Base-by-base conservation (phyloP, 345 rosid species). In the Arabis hirsuta region DNA sequence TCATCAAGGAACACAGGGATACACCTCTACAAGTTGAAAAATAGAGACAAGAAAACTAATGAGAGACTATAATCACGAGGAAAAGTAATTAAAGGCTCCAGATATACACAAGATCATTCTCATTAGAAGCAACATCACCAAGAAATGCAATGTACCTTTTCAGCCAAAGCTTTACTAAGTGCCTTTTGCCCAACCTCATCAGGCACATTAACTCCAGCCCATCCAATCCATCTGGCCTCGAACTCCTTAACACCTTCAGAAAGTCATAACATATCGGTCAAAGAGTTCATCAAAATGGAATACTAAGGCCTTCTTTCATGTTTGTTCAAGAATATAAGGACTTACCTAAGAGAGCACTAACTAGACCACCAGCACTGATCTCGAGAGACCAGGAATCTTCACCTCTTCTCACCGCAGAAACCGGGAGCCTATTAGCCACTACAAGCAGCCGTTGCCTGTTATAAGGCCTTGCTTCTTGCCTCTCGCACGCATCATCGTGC, bases 131-230 rank as follows among this genome's bases (percentile, higher is more conserved):
- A 39, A 62, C 68, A 46, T 51, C 59, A 24, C 9, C 1, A 62
- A 53, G 9, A 46, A 41, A 53, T 34, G 55, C 52, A 62, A 11
- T 19, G n/a, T 77, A 90, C 99, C 87, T 92, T 96, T 71, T 92
- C 98, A 69, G 98, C 98, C 80, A 96, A 83, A 78, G 98, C 96
- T 80, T 89, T 87, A 22, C 83, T 90, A n/a, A 96, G 92, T 62
- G 99, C 96, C 67, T 78, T 83, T 84, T 92, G 99, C 10, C 99
- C 99, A 65, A 81, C 83, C 72, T 90, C 94, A 74, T 96, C 99
- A 6, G 99, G 97, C 63, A 96, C 99, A 82, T 96, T 92, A 20
- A 96, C 99, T 9, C 99, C 99, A 62, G 99, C 99, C 99, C 98
- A 96, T 47, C 99, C 99, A 56, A 96, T 96, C 99, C 99, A 96